phyloP scores from a whole-genome alignment of 176 grass and related monocot genomes.

The Hordeum vulgare region DNA sequence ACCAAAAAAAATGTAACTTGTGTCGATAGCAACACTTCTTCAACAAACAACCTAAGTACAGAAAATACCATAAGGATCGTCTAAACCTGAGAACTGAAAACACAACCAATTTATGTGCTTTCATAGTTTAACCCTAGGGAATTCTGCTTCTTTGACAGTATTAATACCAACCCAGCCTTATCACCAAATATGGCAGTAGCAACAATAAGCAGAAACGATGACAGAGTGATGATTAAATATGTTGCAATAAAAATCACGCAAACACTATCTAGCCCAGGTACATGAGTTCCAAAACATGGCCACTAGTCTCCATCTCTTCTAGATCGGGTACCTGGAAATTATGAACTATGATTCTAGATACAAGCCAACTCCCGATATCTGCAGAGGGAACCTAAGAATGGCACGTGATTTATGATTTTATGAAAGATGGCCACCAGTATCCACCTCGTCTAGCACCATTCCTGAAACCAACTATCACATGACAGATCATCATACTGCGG shows the following conservation, averaged over 20 bases:
- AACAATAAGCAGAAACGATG: neutral
- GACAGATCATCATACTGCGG: neutral
- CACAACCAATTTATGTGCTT: neutral
- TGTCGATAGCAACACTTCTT: neutral
- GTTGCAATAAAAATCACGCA: neutral
- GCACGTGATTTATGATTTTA: neutral
- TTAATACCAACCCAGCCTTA: neutral
- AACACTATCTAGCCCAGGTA: neutral
- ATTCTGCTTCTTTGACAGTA: neutral
- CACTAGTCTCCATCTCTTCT: neutral
- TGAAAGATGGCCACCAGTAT: neutral
- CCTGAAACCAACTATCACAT: neutral
- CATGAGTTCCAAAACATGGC: neutral
- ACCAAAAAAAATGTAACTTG: neutral
- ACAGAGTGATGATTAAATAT: neutral
- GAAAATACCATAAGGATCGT: neutral
- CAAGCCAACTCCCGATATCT: neutral
- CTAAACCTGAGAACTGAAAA: neutral
- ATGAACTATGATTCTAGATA: neutral
- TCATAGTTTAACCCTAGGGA: neutral
- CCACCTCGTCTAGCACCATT: neutral
- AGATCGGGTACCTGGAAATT: neutral
- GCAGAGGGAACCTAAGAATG: neutral
- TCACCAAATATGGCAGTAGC: neutral
- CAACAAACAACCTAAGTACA: neutral